Percentiles rank a stretch among this genome's conserved stretches.
Conservation (phyloP, 2,329 filamentous ascomycete genomes). For the Aaosphaeria pasadenensis region DNA sequence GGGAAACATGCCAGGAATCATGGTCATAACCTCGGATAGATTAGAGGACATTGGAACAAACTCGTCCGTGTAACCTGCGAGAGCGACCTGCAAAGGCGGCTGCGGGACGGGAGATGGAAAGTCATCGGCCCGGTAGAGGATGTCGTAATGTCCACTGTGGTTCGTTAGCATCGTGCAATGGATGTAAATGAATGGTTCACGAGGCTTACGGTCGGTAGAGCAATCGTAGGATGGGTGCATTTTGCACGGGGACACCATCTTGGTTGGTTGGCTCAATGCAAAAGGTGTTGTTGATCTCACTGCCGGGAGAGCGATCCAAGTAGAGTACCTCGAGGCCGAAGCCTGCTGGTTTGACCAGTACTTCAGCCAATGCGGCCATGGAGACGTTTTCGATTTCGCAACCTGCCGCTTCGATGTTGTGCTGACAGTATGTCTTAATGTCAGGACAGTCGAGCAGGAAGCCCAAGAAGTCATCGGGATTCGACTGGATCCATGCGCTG, state of each 20-base stretch:
- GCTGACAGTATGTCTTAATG: slow-evolving; percentile 66
- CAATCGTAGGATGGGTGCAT: slow-evolving; percentile 64
- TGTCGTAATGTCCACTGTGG: slow-evolving; percentile 80
- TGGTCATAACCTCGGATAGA: slow-evolving; percentile 33
- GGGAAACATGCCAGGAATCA: slow-evolving; percentile 44
- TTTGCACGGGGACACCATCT: slow-evolving; percentile 40
- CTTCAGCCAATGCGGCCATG: slow-evolving; percentile 71
- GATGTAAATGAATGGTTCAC: slow-evolving; percentile 2
- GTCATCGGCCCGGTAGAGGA: slow-evolving; percentile 72
- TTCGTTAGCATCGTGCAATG: slow-evolving; percentile 15
- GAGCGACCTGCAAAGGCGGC: slow-evolving; percentile 30
- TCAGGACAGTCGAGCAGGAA: slow-evolving; percentile 58
- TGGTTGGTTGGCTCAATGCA: slow-evolving; percentile 54
- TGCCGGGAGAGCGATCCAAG: slow-evolving; percentile 79
- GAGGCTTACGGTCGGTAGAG: slow-evolving; percentile 62
- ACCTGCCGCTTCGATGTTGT: slow-evolving; percentile 69
- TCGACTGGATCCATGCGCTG: slow-evolving; percentile 77
- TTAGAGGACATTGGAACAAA: slow-evolving; percentile 38
- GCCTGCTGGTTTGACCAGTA: slow-evolving; percentile 74
- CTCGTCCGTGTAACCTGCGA: slow-evolving; percentile 35
- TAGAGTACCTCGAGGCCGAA: slow-evolving; percentile 87
- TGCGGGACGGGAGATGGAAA: slow-evolving; percentile 31
- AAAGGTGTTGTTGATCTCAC: slow-evolving; percentile 67
- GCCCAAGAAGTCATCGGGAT: slow-evolving; percentile 65
- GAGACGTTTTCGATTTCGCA: slow-evolving; percentile 92